Base-by-base conservation (phyloP, 306 rosid genomes). In the Lupinus albus region DNA sequence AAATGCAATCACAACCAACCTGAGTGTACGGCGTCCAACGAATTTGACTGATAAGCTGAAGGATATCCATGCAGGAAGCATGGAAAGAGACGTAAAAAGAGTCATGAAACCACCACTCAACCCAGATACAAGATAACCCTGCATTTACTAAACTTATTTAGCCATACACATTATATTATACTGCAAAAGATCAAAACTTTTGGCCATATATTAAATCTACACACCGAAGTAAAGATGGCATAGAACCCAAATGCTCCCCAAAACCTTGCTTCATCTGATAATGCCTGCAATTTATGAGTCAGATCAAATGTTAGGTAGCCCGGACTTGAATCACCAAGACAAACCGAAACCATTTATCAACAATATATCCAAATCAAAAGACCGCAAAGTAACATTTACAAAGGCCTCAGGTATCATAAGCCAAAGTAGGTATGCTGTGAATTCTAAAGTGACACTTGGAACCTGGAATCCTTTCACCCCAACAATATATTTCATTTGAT, bases 181-280 rank as follows among this genome's bases (percentile, higher is more conserved):
- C 33, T 10, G 42, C 18, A 53, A 53, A 52, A 50, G 51, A 80
- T 48, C 17, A 35, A 47, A 35, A 11, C 58, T 32, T 52, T 16
- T 28, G 45, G 56, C 38, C 28, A 32, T 45, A 42, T 67, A 70
- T 48, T 70, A 68, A 69, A 41, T 51, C 36, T 39, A 75, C 95
- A 55, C 68, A 94, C 99, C 92, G 73, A n/a, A 71, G 97, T 84
- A 33, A 82, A 21, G 64, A 76, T 30, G 52, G 99, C 89, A 66
- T 86, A 85, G 64, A 86, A 85, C 39, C 96, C 99, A 81, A 90
- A 90, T 60, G 96, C 91, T 77, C 99, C 97, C 97, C 96, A 94
- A 65, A 94, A 94, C 76, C 91, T 83, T 50, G 97, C 94, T 82
- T 88, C 97, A 71, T 86, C 89, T 35, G 81, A 80, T 69, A 83